Evolutionary conservation across 2,329 filamentous ascomycete species (phyloP), one percentile per base, ranked within the genome.

Genomic region (Penicillium sclerotigenum): DNA sequence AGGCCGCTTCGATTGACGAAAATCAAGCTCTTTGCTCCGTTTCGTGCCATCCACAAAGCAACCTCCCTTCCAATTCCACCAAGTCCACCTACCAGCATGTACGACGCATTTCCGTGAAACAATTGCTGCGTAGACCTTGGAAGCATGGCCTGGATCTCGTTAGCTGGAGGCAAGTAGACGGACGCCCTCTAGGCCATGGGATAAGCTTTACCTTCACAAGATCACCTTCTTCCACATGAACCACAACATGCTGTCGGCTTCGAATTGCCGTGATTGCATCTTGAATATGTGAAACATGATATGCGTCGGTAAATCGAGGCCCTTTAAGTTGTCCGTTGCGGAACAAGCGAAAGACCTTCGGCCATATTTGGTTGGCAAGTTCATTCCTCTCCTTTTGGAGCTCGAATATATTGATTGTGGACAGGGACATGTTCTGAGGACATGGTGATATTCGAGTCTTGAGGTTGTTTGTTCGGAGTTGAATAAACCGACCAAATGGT

Each of bases 11-110:
- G 75, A 11, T 79, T 83, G 1, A 86, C 57, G 45, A 85, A 80
- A 7, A 79, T 77, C 3, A 87, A 52, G 52, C 80, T 70, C 28
- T 71, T 75, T 0, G 78, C 83, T 2, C 84, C 84, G 4, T 78
- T 75, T 9, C 68, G 64, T 16, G 73, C 71, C 53, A 87, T 75
- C 52, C 82, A 75, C 38, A 76, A 47, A 3, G 65, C 61, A 5
- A 62, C 59, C 14, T 56, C 58, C 16, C 61, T 60, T 4, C 68
- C 68, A 11, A 71, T 63, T 8, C 68, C 68, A 9, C 68, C 67
- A 5, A 70, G 54, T 9, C 68, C 68, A 3, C 68, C 68, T 5
- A 67, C 56, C 1, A 71, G 48, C 29, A 71, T 53, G 29, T 71
- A 71, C 1, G 66, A 65, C 20, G 56, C 62, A 20, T 64, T 40